Percentiles rank a stretch among this genome's conserved stretches.
Conservation (phyloP, 1,284 basidiomycete genomes). For the Sphagnurus paluster region DNA sequence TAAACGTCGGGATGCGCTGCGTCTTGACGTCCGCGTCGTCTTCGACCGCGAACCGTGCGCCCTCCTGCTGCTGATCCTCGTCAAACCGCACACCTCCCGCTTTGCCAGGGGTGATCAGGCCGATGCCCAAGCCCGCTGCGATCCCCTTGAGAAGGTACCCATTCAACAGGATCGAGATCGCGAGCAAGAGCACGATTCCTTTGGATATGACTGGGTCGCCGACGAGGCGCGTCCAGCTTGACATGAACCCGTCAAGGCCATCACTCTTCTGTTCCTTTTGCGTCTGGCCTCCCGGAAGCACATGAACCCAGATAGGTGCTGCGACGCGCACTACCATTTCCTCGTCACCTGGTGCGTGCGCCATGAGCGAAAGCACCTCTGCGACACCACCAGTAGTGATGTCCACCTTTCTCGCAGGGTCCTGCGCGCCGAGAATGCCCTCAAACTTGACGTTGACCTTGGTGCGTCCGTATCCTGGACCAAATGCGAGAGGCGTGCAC, state of each 20-base stretch:
- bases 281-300: slow-evolving; percentile 27
- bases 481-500: slow-evolving; percentile 86
- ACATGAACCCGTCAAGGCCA: slow-evolving; percentile 93
- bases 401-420: slow-evolving; percentile 51
- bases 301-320: slow-evolving; percentile 64
- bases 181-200: slow-evolving; percentile 92
- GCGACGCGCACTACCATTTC: slow-evolving; percentile 73
- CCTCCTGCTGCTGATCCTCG: slow-evolving; percentile 22
- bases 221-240: slow-evolving; percentile 91
- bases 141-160: slow-evolving; percentile 91
- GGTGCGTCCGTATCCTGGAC: slow-evolving; percentile 24
- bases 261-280: too few species aligned
- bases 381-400: slow-evolving; percentile 62
- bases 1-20: slow-evolving; percentile 36
- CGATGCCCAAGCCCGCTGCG: slow-evolving; percentile 45
- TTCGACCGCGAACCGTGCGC: neutral
- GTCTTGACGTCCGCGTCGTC: slow-evolving; percentile 7
- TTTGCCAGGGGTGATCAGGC: slow-evolving; percentile 16
- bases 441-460: neutral
- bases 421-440: slow-evolving; percentile 11
- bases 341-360: slow-evolving; percentile 15
- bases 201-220: slow-evolving; percentile 95
- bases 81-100: slow-evolving; percentile 54
- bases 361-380: slow-evolving; percentile 53
- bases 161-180: slow-evolving; percentile 88